Percentiles rank a stretch among this genome's conserved stretches.
Evolutionary conservation across 352 stramenopile genomes (phyloP).

Genomic region (Phytophthora constricta): DNA sequence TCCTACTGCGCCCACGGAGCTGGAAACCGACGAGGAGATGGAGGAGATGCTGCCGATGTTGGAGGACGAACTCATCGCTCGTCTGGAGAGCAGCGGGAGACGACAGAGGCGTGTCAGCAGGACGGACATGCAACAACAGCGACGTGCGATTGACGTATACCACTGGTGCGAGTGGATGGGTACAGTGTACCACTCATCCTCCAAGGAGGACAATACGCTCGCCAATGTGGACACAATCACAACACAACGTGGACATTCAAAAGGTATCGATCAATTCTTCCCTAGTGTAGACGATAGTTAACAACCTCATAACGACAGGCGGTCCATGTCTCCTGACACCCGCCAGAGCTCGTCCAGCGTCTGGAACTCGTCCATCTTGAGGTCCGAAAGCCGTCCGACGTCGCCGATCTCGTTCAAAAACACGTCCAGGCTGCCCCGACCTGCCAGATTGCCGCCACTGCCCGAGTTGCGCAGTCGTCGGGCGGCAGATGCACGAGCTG

Average conservation of each 20-base stretch:
- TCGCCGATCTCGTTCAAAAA: conserved; percentile 86
- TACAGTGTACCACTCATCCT: neutral
- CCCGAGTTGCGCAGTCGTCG: conserved; percentile 72
- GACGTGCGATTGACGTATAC: conserved; percentile 15
- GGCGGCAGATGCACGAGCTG: conserved; percentile 71
- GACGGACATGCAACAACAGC: conserved; percentile 28
- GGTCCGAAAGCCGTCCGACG: conserved; percentile 79
- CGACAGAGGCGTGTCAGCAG: conserved; percentile 21
- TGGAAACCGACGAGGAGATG: conserved; percentile 6
- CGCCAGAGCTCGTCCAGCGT: conserved; percentile 84
- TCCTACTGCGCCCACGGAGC: neutral
- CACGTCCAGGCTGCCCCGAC: conserved; percentile 69
- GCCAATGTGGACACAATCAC: neutral
- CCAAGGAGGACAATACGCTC: no score
- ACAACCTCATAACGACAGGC: conserved; percentile 70
- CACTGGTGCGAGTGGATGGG: neutral
- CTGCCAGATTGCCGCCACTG: conserved; percentile 53
- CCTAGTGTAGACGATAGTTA: neutral
- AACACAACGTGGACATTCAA: neutral
- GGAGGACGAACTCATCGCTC: conserved; percentile 21
- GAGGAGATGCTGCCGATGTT: conserved; percentile 5
- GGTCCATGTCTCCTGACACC: conserved; percentile 87
- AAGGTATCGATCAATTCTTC: conserved; percentile 2
- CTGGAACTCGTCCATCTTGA: conserved; percentile 89
- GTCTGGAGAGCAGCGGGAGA: conserved; percentile 5